Conservation (phyloP, 169 alveolate species). For the Plasmodium inui region DNA sequence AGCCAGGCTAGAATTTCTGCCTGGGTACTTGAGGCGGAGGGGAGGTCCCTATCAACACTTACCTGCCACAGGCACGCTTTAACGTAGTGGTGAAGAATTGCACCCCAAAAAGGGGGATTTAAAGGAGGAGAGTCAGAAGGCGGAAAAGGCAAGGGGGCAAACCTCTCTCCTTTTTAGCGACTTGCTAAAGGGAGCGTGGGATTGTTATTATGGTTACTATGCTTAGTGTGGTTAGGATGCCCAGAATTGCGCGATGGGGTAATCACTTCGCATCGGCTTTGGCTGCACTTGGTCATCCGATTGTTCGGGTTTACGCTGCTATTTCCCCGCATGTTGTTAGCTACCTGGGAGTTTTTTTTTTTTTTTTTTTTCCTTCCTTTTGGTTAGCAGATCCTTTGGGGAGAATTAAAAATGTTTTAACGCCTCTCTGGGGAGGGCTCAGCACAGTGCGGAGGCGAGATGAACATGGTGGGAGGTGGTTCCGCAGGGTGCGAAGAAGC, state of each 20-base stretch:
- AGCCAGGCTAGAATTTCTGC: background rate
- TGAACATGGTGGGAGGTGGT: background rate
- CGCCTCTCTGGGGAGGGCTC: background rate
- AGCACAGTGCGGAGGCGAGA: too few relatives aligned
- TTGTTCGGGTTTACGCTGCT: background rate
- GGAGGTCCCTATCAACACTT: background rate
- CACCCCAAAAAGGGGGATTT: background rate
- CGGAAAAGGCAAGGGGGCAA: background rate
- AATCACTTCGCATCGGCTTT: background rate
- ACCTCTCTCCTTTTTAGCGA: background rate
- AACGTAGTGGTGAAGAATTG: background rate
- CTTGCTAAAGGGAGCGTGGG: background rate
- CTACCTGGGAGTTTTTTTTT: background rate
- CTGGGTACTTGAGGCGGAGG: background rate
- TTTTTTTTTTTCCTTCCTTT: background rate
- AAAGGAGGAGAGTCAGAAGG: background rate
- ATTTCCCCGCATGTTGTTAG: background rate
- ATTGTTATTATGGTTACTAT: background rate
- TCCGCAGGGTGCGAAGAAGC: background rate
- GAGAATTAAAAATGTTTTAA: background rate
- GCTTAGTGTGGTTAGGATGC: too few relatives aligned
- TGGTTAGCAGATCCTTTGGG: background rate
- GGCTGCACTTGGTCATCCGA: background rate
- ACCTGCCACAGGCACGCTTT: background rate
- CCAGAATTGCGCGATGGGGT: background rate